Percentiles rank a stretch among this genome's conserved stretches.
Evolutionary conservation across 2,329 filamentous ascomycete genomes (phyloP).

Genomic region (Hymenoscyphus repandus): DNA sequence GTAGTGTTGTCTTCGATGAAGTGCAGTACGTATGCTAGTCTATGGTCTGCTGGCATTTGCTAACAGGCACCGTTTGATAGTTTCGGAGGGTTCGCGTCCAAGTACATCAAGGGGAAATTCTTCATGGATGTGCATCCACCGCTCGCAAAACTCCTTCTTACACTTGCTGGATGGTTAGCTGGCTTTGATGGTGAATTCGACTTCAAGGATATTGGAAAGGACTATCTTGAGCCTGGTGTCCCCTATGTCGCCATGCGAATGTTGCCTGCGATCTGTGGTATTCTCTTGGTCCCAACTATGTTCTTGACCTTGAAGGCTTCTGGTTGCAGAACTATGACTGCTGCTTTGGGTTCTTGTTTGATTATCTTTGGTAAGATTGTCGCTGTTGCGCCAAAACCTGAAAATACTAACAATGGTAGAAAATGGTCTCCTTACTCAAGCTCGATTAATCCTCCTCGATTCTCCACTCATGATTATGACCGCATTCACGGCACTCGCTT

Average conservation of each 20-base stretch:
- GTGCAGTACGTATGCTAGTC: slow-evolving; percentile 72
- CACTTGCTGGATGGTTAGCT: slow-evolving; percentile 87
- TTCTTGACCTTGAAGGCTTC: slow-evolving; percentile 90
- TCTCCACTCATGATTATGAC: slow-evolving; percentile 92
- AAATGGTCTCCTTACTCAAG: slow-evolving; percentile 92
- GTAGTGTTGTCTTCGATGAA: slow-evolving; percentile 97
- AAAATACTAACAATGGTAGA: slow-evolving; percentile 50
- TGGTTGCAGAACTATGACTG: slow-evolving; percentile 82
- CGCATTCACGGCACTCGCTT: slow-evolving; percentile 83
- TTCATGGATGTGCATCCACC: slow-evolving; percentile 99
- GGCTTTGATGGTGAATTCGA: slow-evolving; percentile 95
- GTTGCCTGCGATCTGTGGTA: slow-evolving; percentile 83
- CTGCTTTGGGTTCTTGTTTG: slow-evolving; percentile 74
- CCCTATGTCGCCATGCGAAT: slow-evolving; percentile 98
- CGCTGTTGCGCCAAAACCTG: background rate
- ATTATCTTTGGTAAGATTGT: slow-evolving; percentile 75
- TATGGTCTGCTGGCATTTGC: slow-evolving; percentile 7
- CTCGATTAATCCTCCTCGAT: slow-evolving; percentile 90
- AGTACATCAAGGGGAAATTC: slow-evolving; percentile 99
- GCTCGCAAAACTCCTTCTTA: slow-evolving; percentile 92
- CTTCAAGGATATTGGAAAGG: slow-evolving; percentile 99
- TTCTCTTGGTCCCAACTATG: slow-evolving; percentile 84
- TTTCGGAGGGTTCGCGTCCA: slow-evolving; percentile 96
- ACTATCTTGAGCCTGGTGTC: slow-evolving; percentile 90
- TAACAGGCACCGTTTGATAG: slow-evolving; percentile 40